Conservation (phyloP, 176 grass and related monocot genomes). For the Raddia guianensis region DNA sequence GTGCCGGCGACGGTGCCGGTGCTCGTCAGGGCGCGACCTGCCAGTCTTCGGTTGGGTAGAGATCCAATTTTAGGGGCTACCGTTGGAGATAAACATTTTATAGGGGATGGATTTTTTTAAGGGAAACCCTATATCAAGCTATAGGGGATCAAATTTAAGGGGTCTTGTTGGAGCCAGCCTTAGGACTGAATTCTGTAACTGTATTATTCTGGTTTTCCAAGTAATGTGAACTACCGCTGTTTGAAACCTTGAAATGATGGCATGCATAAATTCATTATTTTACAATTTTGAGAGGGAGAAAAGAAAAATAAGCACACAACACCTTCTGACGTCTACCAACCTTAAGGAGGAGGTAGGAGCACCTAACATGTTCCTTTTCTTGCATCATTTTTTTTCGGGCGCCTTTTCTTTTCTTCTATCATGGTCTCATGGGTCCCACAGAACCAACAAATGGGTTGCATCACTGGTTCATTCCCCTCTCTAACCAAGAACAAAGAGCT, state of each 20-base stretch:
- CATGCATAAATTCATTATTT: neutral
- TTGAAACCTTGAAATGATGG: conserved; percentile 18
- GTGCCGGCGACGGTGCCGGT: no score
- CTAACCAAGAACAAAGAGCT: neutral
- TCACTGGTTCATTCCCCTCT: neutral
- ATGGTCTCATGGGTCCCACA: neutral
- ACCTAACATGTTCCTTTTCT: conserved; percentile 23
- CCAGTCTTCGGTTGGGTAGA: no score
- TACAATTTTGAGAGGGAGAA: neutral
- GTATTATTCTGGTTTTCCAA: neutral
- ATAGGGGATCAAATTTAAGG: no score
- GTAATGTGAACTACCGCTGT: neutral
- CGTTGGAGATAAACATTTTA: no score
- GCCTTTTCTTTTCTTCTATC: conserved; percentile 1
- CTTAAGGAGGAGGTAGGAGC: conserved; percentile 13
- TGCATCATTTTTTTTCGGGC: neutral
- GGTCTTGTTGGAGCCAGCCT: no score
- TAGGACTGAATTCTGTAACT: neutral
- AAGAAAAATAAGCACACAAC: neutral
- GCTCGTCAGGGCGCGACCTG: no score
- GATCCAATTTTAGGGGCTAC: no score
- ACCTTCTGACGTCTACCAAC: conserved; percentile 26
- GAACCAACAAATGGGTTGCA: neutral
- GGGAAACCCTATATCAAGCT: no score
- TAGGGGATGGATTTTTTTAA: no score